Percentiles rank a stretch among this genome's conserved stretches.
Conservation (phyloP, 768 basidiomycete species). For the Panellus pusillus region DNA sequence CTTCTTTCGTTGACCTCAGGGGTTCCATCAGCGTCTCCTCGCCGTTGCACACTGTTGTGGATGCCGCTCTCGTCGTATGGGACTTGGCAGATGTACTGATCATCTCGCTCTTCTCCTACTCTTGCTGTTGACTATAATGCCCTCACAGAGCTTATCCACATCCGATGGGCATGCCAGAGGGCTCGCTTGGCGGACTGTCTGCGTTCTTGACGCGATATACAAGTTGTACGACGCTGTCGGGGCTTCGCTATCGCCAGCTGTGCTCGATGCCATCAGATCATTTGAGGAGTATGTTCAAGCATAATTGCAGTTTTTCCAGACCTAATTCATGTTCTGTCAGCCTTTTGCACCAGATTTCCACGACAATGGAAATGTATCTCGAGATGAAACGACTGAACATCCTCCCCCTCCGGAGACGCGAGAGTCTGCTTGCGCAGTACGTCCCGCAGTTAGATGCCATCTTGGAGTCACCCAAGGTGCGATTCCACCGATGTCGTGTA, state of each 20-base stretch:
- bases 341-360: slow-evolving; percentile 1
- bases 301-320: neutral
- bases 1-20: slow-evolving; percentile 1
- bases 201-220: neutral
- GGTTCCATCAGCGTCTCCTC: neutral
- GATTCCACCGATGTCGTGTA: neutral
- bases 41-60: neutral
- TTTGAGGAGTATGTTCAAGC: slow-evolving; percentile 1
- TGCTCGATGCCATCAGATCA: neutral
- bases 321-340: slow-evolving; percentile 1
- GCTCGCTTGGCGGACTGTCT: slow-evolving; percentile 1
- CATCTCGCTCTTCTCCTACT: neutral
- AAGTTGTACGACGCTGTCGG: neutral
- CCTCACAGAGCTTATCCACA: neutral
- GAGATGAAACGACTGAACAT: neutral
- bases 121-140: neutral
- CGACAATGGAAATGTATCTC: slow-evolving; percentile 2
- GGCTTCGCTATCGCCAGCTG: neutral
- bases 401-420: neutral
- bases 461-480: slow-evolving; percentile 1
- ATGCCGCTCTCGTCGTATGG: neutral
- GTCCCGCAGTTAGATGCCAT: neutral
- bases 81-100: slow-evolving; percentile 2
- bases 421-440: neutral
- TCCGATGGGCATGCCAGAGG: neutral